Conservation (phyloP, 495 filamentous ascomycete species). For the Aspergillus conjunctus region DNA sequence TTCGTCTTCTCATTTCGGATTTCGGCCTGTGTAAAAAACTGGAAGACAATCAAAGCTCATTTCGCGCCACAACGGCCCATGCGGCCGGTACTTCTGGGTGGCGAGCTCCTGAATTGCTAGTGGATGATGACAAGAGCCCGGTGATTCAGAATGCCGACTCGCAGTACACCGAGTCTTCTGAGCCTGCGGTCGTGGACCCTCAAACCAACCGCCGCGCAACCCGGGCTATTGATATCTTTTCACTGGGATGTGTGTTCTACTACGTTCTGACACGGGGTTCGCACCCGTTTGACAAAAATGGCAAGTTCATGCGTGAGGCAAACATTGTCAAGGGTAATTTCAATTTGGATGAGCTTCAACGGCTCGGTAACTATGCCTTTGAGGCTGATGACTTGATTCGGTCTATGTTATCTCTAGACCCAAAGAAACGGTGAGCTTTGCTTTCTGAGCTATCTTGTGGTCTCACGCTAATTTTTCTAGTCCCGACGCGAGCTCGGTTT, state of each 20-base stretch:
- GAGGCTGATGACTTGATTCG: slow-evolving; percentile 85
- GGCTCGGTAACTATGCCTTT: slow-evolving; percentile 76
- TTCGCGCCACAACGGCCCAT: slow-evolving; percentile 90
- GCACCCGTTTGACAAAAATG: slow-evolving; percentile 94
- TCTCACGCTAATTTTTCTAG: slow-evolving; percentile 31
- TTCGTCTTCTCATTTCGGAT: slow-evolving; percentile 90
- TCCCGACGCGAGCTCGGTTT: slow-evolving; percentile 72
- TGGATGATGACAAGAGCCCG: slow-evolving; percentile 65
- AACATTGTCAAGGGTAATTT: slow-evolving; percentile 90
- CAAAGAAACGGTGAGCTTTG: slow-evolving; percentile 57
- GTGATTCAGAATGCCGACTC: slow-evolving; percentile 36
- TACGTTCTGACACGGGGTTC: slow-evolving; percentile 88
- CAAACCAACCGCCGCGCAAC: slow-evolving; percentile 81
- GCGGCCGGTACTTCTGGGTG: slow-evolving; percentile 93
- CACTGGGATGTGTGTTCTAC: slow-evolving; percentile 92
- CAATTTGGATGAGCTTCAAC: slow-evolving; percentile 68
- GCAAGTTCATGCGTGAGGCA: slow-evolving; percentile 90
- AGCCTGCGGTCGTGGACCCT: slow-evolving; percentile 61
- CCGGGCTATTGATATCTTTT: slow-evolving; percentile 94
- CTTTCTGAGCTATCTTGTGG: not conserved
- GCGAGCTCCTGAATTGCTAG: slow-evolving; percentile 91
- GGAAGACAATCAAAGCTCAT: slow-evolving; percentile 93
- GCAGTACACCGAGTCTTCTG: slow-evolving; percentile 55
- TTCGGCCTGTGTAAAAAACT: slow-evolving; percentile 98
- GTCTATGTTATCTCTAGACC: slow-evolving; percentile 78